phyloP scores from a whole-genome alignment of 805 yeast genomes.

The Candida glaebosa region DNA sequence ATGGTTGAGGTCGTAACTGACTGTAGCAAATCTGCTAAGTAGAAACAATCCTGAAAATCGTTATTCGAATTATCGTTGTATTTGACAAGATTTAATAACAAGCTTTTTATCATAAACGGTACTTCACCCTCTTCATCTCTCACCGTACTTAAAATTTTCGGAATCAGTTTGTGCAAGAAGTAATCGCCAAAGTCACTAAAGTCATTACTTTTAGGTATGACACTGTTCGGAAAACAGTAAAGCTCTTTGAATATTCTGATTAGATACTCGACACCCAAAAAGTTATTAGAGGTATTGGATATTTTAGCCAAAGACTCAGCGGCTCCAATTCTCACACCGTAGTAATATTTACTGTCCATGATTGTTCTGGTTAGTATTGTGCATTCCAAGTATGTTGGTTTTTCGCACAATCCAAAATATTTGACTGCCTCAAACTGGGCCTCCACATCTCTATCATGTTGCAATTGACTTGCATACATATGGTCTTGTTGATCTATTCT shows the following conservation, averaged over 20 bases:
- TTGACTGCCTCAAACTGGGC: constrained; percentile 86
- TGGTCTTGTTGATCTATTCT: constrained; percentile 87
- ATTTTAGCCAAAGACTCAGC: constrained; percentile 71
- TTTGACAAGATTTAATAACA: constrained; percentile 67
- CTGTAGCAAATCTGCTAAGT: constrained; percentile 54
- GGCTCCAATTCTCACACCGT: constrained; percentile 86
- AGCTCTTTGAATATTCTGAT: constrained; percentile 63
- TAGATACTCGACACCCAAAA: constrained; percentile 70
- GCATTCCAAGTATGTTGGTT: constrained; percentile 64
- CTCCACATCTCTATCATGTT: constrained; percentile 92
- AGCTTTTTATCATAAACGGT: constrained; percentile 53
- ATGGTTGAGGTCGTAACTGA: constrained; percentile 43
- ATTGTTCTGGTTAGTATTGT: constrained; percentile 75
- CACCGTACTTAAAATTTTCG: constrained; percentile 56
- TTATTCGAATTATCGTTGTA: constrained; percentile 86
- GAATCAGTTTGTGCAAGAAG: constrained; percentile 68
- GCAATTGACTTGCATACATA: constrained; percentile 91
- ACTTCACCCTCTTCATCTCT: constrained; percentile 61
- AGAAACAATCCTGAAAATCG: constrained; percentile 68
- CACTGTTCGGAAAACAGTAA: constrained; percentile 63
- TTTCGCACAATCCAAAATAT: constrained; percentile 60
- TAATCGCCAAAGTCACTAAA: constrained; percentile 69
- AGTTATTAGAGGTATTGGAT: constrained; percentile 58
- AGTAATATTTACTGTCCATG: constrained; percentile 80
- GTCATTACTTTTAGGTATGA: constrained; percentile 76